Evolutionary conservation across 1,284 basidiomycete species (phyloP).

Genomic region (Volvariella volvacea): DNA sequence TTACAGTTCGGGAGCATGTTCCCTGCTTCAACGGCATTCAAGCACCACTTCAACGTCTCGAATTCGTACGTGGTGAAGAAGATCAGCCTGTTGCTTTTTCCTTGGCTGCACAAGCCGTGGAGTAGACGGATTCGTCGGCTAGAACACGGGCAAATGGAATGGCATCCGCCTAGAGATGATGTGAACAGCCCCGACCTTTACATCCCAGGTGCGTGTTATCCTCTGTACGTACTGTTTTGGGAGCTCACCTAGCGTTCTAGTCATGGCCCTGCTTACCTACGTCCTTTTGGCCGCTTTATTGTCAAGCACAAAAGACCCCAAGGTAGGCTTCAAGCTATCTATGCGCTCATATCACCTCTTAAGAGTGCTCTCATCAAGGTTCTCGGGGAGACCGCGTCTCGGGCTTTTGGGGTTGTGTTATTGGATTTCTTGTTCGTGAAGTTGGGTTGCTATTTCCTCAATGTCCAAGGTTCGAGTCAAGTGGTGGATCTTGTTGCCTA

Average conservation of each 20-base stretch:
- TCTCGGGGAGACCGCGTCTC: conserved; percentile 81
- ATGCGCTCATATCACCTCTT: neutral
- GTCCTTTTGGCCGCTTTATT: conserved; percentile 84
- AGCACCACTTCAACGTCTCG: conserved; percentile 95
- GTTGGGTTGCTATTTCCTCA: conserved; percentile 86
- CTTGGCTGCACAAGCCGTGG: conserved; percentile 90
- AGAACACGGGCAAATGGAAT: conserved; percentile 72
- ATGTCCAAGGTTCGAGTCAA: conserved; percentile 62
- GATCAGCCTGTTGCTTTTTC: conserved; percentile 86
- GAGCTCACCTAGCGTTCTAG: too few relatives aligned
- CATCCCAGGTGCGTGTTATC: conserved; percentile 74
- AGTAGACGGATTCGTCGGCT: conserved; percentile 55
- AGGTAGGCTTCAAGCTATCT: conserved; percentile 49
- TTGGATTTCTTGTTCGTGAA: conserved; percentile 88
- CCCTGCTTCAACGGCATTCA: conserved; percentile 66
- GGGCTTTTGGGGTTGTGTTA: conserved; percentile 75
- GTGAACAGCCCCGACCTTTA: conserved; percentile 96
- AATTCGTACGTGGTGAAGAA: conserved; percentile 95
- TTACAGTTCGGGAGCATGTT: conserved; percentile 72
- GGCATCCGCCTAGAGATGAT: conserved; percentile 87
- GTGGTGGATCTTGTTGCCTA: conserved; percentile 76
- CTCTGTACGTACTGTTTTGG: too few relatives aligned
- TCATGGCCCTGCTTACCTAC: conserved; percentile 96
- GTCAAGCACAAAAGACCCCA: conserved; percentile 80
- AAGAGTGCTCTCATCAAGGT: conserved; percentile 39